These are phyloP conservation scores for Amanita jacksonii DNA, from an alignment of 768 basidiomycete species.

Conservation along the genomic window DNA sequence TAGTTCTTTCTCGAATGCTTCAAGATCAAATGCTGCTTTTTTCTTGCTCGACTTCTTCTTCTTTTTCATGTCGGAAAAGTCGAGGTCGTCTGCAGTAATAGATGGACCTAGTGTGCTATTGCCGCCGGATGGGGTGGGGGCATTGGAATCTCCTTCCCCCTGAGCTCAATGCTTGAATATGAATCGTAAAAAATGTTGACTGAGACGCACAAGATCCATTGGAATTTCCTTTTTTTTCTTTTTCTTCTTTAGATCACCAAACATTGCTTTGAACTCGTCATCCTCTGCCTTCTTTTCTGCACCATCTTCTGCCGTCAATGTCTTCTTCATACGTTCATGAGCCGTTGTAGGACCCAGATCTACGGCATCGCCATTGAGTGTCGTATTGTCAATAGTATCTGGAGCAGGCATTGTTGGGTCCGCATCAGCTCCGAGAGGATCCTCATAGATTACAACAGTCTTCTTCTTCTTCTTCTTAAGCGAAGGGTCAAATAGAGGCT, in stretches of 20 bases:
- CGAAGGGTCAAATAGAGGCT: constrained; percentile 76
- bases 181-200: constrained; percentile 6
- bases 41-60: constrained; percentile 86
- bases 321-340: constrained; percentile 63
- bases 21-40: constrained; percentile 82
- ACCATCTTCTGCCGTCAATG: constrained; percentile 12
- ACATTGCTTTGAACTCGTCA: constrained; percentile 76
- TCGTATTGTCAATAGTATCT: constrained; percentile 58
- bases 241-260: constrained; percentile 85
- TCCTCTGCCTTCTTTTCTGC: constrained; percentile 46
- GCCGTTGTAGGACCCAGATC: constrained; percentile 71
- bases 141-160: constrained; percentile 53
- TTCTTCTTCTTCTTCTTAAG: constrained; percentile 87
- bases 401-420: constrained; percentile 78
- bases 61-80: constrained; percentile 96
- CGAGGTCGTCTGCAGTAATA: constrained; percentile 67
- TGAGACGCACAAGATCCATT: constrained; percentile 58
- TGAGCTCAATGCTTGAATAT: constrained; percentile 16
- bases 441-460: constrained; percentile 75
- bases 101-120: constrained; percentile 29
- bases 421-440: constrained; percentile 72
- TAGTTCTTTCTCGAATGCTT: constrained; percentile 92
- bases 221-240: constrained; percentile 92
- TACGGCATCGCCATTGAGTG: constrained; percentile 60
- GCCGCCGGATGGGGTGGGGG: constrained; percentile 46